phyloP scores from a whole-genome alignment of 257 asterid genomes.

The Pogostemon cablin region DNA sequence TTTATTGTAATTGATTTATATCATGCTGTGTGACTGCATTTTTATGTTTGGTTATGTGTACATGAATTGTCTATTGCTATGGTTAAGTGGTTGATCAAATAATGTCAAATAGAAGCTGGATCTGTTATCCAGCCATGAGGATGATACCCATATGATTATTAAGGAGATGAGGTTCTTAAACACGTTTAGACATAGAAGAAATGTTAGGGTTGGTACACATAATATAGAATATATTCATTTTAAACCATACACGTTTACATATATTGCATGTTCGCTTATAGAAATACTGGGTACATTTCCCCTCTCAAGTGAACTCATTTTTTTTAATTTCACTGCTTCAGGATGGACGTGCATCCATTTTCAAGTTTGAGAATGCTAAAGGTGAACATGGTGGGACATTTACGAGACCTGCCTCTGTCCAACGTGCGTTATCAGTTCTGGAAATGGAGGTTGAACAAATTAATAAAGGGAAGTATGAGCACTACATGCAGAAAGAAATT shows the following conservation, averaged over 20 bases:
- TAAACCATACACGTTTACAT: background rate
- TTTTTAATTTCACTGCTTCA: slow-evolving; percentile 38
- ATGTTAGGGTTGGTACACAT: background rate
- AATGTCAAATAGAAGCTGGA: background rate
- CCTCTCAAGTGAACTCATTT: slow-evolving; percentile 3
- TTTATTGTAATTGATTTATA: background rate
- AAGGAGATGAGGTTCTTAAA: background rate
- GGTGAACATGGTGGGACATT: slow-evolving; percentile 55
- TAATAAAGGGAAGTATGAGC: slow-evolving; percentile 88
- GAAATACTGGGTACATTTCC: slow-evolving; percentile 11
- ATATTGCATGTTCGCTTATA: background rate
- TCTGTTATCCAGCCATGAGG: background rate
- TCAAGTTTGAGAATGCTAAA: slow-evolving; percentile 69
- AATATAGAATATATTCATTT: background rate
- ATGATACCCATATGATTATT: background rate
- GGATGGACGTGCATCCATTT: slow-evolving; percentile 89
- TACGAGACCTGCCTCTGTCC: slow-evolving; percentile 75
- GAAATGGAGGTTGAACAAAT: slow-evolving; percentile 98
- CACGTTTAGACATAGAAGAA: background rate
- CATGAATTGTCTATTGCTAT: slow-evolving; percentile 1
- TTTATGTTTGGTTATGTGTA: slow-evolving; percentile 5
- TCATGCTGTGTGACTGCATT: background rate
- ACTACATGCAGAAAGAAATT: slow-evolving; percentile 96
- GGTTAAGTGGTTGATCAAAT: background rate
- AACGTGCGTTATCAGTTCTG: slow-evolving; percentile 87